A percentile compares a stretch with the other conserved stretches of the same genome.
Evolutionary conservation across 1,284 basidiomycete genomes (phyloP).

Genomic region (Cutaneotrichosporon mucoides): DNA sequence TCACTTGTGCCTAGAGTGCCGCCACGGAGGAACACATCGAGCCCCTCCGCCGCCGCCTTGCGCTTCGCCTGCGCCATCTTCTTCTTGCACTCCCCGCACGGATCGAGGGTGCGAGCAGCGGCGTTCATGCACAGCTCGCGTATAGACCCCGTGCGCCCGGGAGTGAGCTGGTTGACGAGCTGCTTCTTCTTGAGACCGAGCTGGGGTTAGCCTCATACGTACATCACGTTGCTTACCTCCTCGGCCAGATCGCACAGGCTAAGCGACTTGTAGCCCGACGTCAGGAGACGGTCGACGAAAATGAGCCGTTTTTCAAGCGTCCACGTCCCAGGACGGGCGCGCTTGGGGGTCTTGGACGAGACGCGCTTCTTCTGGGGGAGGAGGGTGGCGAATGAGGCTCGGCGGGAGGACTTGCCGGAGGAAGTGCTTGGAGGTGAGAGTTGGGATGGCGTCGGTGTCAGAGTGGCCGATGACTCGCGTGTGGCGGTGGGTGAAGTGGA

Average conservation of each 20-base stretch:
- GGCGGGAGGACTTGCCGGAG: no score
- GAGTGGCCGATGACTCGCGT: no score
- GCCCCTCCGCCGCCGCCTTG: not conserved
- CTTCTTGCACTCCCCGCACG: not conserved
- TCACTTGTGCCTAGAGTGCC: no score
- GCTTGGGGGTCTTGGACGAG: no score
- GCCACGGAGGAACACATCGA: not conserved
- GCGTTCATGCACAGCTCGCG: constrained; percentile 21
- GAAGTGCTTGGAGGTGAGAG: no score
- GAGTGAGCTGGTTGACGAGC: constrained; percentile 28
- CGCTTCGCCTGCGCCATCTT: not conserved
- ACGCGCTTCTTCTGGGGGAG: not conserved
- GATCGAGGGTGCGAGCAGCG: not conserved
- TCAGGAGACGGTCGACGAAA: constrained; percentile 28
- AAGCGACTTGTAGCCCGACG: constrained; percentile 22
- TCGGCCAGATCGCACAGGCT: constrained; percentile 20
- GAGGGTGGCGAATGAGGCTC: not conserved
- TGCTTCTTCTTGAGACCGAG: constrained; percentile 19
- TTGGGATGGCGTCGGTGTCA: no score
- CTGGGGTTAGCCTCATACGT: constrained; percentile 1
- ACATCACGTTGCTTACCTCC: constrained; percentile 18
- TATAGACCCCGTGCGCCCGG: constrained; percentile 27
- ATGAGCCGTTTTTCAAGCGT: constrained; percentile 22
- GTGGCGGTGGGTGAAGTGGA: no score
- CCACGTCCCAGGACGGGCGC: constrained; percentile 16